Percentiles rank a stretch among this genome's conserved stretches.
Conservation (phyloP, 2,329 filamentous ascomycete genomes). For the Sarocladium oryzae region DNA sequence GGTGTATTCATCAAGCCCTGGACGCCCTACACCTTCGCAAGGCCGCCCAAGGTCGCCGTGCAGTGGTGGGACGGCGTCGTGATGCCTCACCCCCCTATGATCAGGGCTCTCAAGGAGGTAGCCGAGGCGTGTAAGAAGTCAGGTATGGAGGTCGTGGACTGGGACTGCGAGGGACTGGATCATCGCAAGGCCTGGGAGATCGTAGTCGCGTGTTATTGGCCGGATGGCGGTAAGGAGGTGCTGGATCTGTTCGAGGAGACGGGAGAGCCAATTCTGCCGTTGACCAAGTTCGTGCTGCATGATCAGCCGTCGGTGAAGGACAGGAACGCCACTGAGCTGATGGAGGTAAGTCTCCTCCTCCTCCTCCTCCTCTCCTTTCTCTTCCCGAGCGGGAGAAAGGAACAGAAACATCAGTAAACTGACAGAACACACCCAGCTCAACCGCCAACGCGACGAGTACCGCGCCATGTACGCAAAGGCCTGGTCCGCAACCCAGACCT, state of each 20-base stretch:
- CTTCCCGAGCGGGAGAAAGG: too few species aligned
- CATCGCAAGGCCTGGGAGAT: slow-evolving; percentile 47
- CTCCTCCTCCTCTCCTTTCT: too few species aligned
- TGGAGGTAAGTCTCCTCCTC: slow-evolving; percentile 23
- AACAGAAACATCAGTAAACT: too few species aligned
- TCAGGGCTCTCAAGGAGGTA: slow-evolving; percentile 48
- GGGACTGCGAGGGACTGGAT: slow-evolving; percentile 42
- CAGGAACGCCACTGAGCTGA: slow-evolving; percentile 33
- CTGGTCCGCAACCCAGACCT: slow-evolving; percentile 29
- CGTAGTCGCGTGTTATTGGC: slow-evolving; percentile 42
- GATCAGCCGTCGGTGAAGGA: slow-evolving; percentile 39
- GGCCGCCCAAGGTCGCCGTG: slow-evolving; percentile 53
- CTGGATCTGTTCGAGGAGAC: slow-evolving; percentile 41
- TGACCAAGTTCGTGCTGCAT: slow-evolving; percentile 53
- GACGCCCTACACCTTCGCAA: slow-evolving; percentile 25
- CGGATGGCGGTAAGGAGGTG: slow-evolving; percentile 53
- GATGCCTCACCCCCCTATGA: slow-evolving; percentile 52
- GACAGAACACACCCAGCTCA: slow-evolving; percentile 17
- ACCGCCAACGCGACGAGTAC: slow-evolving; percentile 32
- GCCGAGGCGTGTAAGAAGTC: slow-evolving; percentile 40
- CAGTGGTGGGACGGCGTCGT: slow-evolving; percentile 55
- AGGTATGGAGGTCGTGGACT: slow-evolving; percentile 48
- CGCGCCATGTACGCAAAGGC: slow-evolving; percentile 28
- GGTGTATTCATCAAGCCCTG: slow-evolving; percentile 25
- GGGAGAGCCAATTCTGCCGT: slow-evolving; percentile 51